These are phyloP conservation scores for Pyrenophora graminea DNA, from an alignment of 2,329 filamentous ascomycete genomes.

Conservation along the genomic window DNA sequence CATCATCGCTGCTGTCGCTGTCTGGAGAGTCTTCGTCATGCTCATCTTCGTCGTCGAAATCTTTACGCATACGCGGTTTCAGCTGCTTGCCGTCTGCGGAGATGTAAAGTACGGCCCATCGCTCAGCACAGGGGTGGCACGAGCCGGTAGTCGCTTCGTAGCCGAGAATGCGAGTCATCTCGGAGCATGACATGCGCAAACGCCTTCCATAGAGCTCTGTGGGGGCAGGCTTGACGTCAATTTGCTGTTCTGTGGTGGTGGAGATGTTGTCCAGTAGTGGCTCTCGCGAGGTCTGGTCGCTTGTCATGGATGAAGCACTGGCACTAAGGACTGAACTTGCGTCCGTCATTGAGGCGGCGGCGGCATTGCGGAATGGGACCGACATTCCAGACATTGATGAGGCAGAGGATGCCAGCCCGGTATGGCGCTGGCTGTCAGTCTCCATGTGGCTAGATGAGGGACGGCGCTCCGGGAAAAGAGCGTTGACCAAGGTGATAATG, in stretches of 20 bases:
- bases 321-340: slow-evolving; percentile 73
- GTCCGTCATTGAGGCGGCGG: slow-evolving; percentile 60
- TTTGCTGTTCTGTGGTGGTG: slow-evolving; percentile 30
- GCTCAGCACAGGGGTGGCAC: slow-evolving; percentile 78
- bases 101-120: slow-evolving; percentile 82
- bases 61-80: slow-evolving; percentile 73
- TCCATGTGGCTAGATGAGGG: slow-evolving; percentile 61
- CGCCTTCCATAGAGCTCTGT: slow-evolving; percentile 52
- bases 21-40: slow-evolving; percentile 63
- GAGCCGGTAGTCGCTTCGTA: slow-evolving; percentile 66
- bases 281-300: slow-evolving; percentile 71
- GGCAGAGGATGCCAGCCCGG: slow-evolving; percentile 52
- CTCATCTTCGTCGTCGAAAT: slow-evolving; percentile 66
- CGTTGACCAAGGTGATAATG: slow-evolving; percentile 77
- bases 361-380: slow-evolving; percentile 56
- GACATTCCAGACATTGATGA: slow-evolving; percentile 57
- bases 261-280: slow-evolving; percentile 58
- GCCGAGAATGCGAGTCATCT: slow-evolving; percentile 70
- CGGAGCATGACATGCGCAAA: slow-evolving; percentile 69
- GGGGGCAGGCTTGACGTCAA: slow-evolving; percentile 55
- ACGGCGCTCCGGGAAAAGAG: slow-evolving; percentile 76
- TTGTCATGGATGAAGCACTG: slow-evolving; percentile 72
- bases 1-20: slow-evolving; percentile 54
- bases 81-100: slow-evolving; percentile 72
- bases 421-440: slow-evolving; percentile 52